phyloP scores from a whole-genome alignment of 345 rosid genomes.

The Erysimum cheiranthoides region DNA sequence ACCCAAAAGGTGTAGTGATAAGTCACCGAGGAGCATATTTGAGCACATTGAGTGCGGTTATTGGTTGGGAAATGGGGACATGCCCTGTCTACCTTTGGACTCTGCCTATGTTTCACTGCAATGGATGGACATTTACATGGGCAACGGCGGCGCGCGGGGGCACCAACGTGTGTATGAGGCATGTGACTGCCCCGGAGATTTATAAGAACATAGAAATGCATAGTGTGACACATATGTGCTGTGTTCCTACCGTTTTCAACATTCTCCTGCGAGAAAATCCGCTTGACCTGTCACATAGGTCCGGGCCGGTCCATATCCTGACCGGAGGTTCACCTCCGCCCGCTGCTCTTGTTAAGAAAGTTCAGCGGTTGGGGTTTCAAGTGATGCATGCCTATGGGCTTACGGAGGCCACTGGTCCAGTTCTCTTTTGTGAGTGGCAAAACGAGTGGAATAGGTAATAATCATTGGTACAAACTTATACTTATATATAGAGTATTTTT shows the following conservation, averaged over 20 bases:
- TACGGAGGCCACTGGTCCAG: constrained; percentile 83
- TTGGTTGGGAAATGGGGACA: constrained; percentile 54
- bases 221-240: constrained; percentile 78
- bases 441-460: constrained; percentile 57
- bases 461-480: not conserved
- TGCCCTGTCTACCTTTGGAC: constrained; percentile 79
- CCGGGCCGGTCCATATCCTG: constrained; percentile 55
- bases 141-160: constrained; percentile 84
- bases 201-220: constrained; percentile 59
- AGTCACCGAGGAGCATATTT: constrained; percentile 85
- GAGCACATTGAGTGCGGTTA: constrained; percentile 55
- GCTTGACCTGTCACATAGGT: constrained; percentile 39
- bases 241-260: constrained; percentile 73
- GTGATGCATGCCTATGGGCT: constrained; percentile 82
- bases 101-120: constrained; percentile 90
- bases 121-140: constrained; percentile 86
- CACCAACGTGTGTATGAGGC: constrained; percentile 72
- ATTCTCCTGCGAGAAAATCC: constrained; percentile 50
- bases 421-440: constrained; percentile 81
- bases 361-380: constrained; percentile 65
- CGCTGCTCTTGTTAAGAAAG: constrained; percentile 53
- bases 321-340: constrained; percentile 91
- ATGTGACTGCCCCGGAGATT: constrained; percentile 57
- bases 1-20: constrained; percentile 82
- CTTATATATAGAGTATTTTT: not conserved